phyloP scores from a whole-genome alignment of 768 basidiomycete species.

The Mycena albidolilacea region DNA sequence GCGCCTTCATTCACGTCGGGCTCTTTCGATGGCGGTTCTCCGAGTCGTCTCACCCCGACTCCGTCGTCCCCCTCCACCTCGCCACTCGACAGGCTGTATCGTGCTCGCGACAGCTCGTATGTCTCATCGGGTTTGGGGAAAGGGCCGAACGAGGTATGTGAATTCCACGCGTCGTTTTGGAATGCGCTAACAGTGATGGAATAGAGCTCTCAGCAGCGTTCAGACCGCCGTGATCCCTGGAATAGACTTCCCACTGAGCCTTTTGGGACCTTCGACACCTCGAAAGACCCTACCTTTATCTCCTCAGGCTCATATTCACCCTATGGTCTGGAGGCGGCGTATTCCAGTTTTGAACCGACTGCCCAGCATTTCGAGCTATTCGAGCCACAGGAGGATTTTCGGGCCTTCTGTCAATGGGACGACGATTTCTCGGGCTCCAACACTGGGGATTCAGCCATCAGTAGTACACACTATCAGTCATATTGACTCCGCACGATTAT shows the following conservation, averaged over 20 bases:
- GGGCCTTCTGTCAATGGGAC: conserved; percentile 27
- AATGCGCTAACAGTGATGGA: background rate
- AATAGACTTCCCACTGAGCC: background rate
- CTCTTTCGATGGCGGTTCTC: background rate
- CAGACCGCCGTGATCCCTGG: conserved; percentile 21
- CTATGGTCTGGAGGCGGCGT: background rate
- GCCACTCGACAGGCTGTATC: background rate
- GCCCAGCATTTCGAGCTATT: background rate
- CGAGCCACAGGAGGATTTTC: conserved; percentile 15
- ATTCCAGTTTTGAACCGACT: background rate
- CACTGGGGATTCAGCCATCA: background rate
- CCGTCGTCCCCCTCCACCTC: background rate
- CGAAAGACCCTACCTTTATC: background rate
- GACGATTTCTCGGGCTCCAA: conserved; percentile 18
- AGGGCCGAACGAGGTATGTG: conserved; percentile 1
- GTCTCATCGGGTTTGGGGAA: background rate
- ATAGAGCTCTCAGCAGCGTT: background rate
- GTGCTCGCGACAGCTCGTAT: background rate
- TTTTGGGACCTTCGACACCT: background rate
- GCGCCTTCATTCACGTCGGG: background rate
- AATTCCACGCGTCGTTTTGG: too few relatives aligned
- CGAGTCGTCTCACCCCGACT: background rate
- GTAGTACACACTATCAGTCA: background rate
- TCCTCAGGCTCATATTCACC: background rate
- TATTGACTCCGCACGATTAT: background rate